Evolutionary conservation across 2,329 filamentous ascomycete genomes (phyloP).

Genomic region (Leptographium lundbergii): DNA sequence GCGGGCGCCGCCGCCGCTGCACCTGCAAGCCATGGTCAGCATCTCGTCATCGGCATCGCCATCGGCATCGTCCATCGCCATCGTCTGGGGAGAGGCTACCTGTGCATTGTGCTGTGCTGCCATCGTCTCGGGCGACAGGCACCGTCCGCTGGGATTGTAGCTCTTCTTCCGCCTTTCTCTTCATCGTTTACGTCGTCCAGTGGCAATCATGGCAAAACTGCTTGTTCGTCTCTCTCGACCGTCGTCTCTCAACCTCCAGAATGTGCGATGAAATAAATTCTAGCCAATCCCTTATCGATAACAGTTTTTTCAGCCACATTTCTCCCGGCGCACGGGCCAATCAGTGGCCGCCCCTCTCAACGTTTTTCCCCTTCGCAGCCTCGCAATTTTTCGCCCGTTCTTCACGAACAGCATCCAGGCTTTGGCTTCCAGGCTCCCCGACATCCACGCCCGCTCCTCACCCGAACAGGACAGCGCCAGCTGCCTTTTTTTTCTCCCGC

Average conservation of each 20-base stretch:
- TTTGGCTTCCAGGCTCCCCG: not conserved
- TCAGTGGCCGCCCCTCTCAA: slow-evolving; percentile 2
- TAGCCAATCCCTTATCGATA: slow-evolving; percentile 10
- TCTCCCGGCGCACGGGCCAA: slow-evolving; percentile 1
- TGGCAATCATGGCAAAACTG: not conserved
- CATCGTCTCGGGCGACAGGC: not conserved
- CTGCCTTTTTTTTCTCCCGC: too few relatives aligned
- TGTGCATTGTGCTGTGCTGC: not conserved
- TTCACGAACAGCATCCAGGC: too few relatives aligned
- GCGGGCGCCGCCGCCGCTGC: not conserved
- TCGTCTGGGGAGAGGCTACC: not conserved
- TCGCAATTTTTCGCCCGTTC: slow-evolving; percentile 1
- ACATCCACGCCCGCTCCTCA: not conserved
- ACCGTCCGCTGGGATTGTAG: not conserved
- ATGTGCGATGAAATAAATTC: slow-evolving; percentile 1
- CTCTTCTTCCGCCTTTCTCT: slow-evolving; percentile 10
- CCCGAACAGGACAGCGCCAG: not conserved
- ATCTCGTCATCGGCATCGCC: too few relatives aligned
- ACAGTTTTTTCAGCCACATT: not conserved
- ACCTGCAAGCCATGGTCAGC: not conserved
- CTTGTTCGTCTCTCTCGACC: not conserved
- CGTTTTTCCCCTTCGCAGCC: slow-evolving; percentile 4
- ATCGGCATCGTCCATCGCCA: too few relatives aligned
- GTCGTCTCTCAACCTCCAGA: not conserved
- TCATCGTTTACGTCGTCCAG: slow-evolving; percentile 1